Evolutionary conservation across 2,329 filamentous ascomycete species (phyloP), one percentile per base, ranked within the genome.

Genomic region (Aureobasidium sp.): DNA sequence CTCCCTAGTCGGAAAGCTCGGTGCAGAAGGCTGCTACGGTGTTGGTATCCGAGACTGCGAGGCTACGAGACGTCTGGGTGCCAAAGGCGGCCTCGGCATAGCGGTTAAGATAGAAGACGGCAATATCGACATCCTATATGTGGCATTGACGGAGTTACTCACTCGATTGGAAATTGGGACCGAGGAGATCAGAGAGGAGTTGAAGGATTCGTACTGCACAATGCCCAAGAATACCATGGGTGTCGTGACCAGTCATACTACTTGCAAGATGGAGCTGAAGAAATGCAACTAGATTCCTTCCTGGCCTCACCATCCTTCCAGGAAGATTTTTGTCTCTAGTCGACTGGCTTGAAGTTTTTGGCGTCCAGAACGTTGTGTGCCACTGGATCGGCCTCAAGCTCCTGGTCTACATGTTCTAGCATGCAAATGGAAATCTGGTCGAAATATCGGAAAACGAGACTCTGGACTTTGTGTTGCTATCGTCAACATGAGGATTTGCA

Each of bases 51-150:
- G 74, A n/a, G 70, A 68, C 8, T 76, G 73, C 0, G 69, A 74
- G 29, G 65, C 72, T 22, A 78, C 77, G 0, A 66, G 61, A 49
- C 25, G 36, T 5, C 37, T 65, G n/a, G 75, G 77, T 0, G 73
- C 71, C 0, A 57, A 71, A 1, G 76, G 75, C 5, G 70, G 73
- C 0, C 53, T 81, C 3, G 79, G 78, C 0, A 76, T 81, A 12
- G 71, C 78, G 0, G 74, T 79, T 14, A 81, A 82, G 65, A 73
- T 82, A 8, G 79, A 80, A 61, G 80, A 82, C 48, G 79, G 80
- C 0, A 80, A 72, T 63, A 64, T 77, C 1, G 71, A 70, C 5
- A 73, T 79, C 1, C 68, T 81, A 1, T 79, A 81, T 59, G 71
- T 77, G 0, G 78, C 72, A 0, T 71, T 79, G 1, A 63, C 69